Percentiles rank a stretch among this genome's conserved stretches.
These are phyloP conservation scores for Erodium trifolium DNA, from an alignment of 441 rosid genomes.

Conservation along the genomic window DNA sequence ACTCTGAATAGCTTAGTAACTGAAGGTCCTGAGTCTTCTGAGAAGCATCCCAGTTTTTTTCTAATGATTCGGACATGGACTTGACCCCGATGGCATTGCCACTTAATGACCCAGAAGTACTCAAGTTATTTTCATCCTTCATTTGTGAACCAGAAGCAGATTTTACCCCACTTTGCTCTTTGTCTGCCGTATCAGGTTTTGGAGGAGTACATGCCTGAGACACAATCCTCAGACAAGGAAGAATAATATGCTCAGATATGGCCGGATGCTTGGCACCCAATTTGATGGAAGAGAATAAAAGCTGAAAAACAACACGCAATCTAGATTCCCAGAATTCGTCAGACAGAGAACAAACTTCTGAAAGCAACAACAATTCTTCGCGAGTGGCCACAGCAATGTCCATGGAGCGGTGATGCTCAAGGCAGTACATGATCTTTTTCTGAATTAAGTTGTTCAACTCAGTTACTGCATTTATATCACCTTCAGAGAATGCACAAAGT, in stretches of 20 bases:
- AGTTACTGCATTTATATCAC: slow-evolving; percentile 76
- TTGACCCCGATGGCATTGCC: slow-evolving; percentile 35
- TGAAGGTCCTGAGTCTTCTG: slow-evolving; percentile 77
- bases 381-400: slow-evolving; percentile 94
- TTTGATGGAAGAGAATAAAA: slow-evolving; percentile 93
- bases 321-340: slow-evolving; percentile 99
- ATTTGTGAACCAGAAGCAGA: slow-evolving; percentile 42
- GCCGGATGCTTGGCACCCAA: slow-evolving; percentile 99
- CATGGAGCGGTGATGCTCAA: slow-evolving; percentile 99
- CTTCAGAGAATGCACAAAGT: slow-evolving; percentile 94
- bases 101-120: slow-evolving; percentile 35
- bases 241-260: slow-evolving; percentile 96
- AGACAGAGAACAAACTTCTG: slow-evolving; percentile 95
- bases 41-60: slow-evolving; percentile 64
- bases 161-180: slow-evolving; percentile 59
- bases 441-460: slow-evolving; percentile 91
- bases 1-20: slow-evolving; percentile 89
- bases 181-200: slow-evolving; percentile 82
- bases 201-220: slow-evolving; percentile 99
- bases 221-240: slow-evolving; percentile 96
- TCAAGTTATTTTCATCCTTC: slow-evolving; percentile 62
- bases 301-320: slow-evolving; percentile 92
- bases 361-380: slow-evolving; percentile 91
- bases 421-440: slow-evolving; percentile 98
- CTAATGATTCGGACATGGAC: slow-evolving; percentile 43